Percentiles rank a stretch among this genome's conserved stretches.
Evolutionary conservation across 2,329 filamentous ascomycete genomes (phyloP).

Genomic region (Epicoccum nigrum): DNA sequence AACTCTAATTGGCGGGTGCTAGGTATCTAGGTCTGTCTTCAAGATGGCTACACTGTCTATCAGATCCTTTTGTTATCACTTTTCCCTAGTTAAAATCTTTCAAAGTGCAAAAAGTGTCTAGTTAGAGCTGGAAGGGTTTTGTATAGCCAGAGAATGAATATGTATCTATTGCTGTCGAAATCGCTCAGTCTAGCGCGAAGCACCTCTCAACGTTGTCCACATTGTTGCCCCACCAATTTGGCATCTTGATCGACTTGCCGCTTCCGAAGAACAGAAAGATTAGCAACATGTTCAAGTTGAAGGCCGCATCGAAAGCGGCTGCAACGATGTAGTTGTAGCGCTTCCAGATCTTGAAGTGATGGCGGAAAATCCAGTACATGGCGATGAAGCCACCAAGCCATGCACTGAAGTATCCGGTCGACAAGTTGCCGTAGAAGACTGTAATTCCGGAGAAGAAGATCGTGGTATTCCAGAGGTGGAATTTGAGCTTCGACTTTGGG

Average conservation of each 20-base stretch:
- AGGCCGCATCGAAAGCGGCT: conserved; percentile 67
- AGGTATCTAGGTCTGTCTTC: no score
- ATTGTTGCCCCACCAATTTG: conserved; percentile 70
- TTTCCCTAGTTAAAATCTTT: no score
- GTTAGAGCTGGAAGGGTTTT: no score
- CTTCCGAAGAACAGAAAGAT: conserved; percentile 66
- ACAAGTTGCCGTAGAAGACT: conserved; percentile 66
- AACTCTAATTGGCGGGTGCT: no score
- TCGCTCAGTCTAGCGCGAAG: conserved; percentile 55
- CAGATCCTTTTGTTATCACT: no score
- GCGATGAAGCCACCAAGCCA: conserved; percentile 67
- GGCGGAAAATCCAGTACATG: conserved; percentile 65
- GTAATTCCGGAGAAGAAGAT: conserved; percentile 65
- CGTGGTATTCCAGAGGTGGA: conserved; percentile 64
- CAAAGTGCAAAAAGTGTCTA: no score
- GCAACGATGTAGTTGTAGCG: conserved; percentile 67
- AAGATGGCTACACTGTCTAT: no score
- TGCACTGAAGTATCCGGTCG: conserved; percentile 61
- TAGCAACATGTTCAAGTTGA: conserved; percentile 66
- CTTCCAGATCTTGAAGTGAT: conserved; percentile 63
- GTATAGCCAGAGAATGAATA: no score
- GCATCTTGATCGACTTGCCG: conserved; percentile 63
- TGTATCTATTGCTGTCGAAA: not conserved
- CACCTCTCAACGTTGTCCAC: conserved; percentile 62
- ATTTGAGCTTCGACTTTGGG: conserved; percentile 60